Conservation (phyloP, 2,329 filamentous ascomycete species). For the Helotiales sp. region DNA sequence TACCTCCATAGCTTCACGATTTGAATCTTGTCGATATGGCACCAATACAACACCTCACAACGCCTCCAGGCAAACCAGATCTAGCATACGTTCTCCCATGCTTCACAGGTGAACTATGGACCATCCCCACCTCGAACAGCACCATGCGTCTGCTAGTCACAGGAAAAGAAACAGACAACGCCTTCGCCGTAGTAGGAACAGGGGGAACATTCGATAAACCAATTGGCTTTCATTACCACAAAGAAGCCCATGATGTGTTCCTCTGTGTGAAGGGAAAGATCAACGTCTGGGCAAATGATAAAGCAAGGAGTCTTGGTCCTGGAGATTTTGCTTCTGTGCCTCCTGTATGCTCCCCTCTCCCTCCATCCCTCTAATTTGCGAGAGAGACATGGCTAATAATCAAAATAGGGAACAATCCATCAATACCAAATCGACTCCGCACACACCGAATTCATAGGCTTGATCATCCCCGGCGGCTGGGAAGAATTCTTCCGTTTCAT, state of each 20-base stretch:
- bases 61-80: constrained; percentile 16
- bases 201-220: constrained; percentile 29
- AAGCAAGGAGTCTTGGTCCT: constrained; percentile 51
- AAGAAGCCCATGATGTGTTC: constrained; percentile 58
- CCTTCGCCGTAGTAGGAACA: constrained; percentile 29
- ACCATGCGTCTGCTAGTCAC: constrained; percentile 30
- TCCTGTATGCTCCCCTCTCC: constrained; percentile 40
- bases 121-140: constrained; percentile 29
- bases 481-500: constrained; percentile 61
- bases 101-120: constrained; percentile 29
- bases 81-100: constrained; percentile 25
- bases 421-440: constrained; percentile 55
- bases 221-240: constrained; percentile 56
- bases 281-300: constrained; percentile 59
- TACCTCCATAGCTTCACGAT: background rate
- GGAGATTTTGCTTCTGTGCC: constrained; percentile 60
- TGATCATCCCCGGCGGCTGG: constrained; percentile 59
- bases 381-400: background rate
- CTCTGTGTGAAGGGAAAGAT: constrained; percentile 54
- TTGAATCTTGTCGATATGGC: background rate
- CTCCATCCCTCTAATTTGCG: background rate
- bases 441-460: constrained; percentile 53
- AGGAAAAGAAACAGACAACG: constrained; percentile 31
- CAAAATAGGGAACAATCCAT: constrained; percentile 48
- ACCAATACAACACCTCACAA: background rate